Base-by-base conservation (phyloP, 352 stramenopile species). In the Pythium brassicae region DNA sequence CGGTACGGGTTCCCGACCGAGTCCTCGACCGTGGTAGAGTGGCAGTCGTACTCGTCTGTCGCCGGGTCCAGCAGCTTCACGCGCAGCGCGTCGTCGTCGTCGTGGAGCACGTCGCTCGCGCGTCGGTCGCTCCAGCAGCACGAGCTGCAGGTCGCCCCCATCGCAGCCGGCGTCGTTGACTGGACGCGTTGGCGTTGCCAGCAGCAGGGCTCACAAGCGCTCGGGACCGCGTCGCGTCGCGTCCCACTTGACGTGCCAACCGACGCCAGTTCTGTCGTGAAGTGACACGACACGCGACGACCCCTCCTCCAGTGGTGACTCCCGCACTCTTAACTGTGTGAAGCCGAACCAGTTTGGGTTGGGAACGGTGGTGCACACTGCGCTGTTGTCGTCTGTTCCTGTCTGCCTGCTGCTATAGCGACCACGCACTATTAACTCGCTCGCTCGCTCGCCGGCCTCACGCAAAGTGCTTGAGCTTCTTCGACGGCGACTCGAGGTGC, bases 391-490 rank as follows among this genome's bases (percentile, higher is more conserved):
- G 9, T 11, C 14, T 37, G 32, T 37, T 14, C 32, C 32, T 37
- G 32, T 11, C 9, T 37, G 32, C 14, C 32, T 37, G 32, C 32
- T 37, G 32, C 32, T 37, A 7, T 37, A 37, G 32, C 32, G 14
- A 37, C 8, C 32, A 37, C 32, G 9, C 32, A 8, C 32, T 37
- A 37, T 11, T 37, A 37, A 37, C 32, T 47, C 42, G n/a, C 11
- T 23, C 29, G 29, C 29, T 35, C 29, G 29, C 29, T 35, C 10
- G 29, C 29, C n/a, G n/a, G 29, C 4, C 29, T 57, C 65, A 93
- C 3, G 74, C 78, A 66, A 91, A 91, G 55, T 92, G 70, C 57
- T 87, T 89, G 43, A 90, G 65, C 50, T 92, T 91, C 68, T 93
- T 93, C 15, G 83, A 87, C 10, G 83, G 83, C 43, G 83, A 93